These are phyloP conservation scores for Parascedosporium putredinis DNA, from an alignment of 2,329 filamentous ascomycete genomes.

Conservation along the genomic window DNA sequence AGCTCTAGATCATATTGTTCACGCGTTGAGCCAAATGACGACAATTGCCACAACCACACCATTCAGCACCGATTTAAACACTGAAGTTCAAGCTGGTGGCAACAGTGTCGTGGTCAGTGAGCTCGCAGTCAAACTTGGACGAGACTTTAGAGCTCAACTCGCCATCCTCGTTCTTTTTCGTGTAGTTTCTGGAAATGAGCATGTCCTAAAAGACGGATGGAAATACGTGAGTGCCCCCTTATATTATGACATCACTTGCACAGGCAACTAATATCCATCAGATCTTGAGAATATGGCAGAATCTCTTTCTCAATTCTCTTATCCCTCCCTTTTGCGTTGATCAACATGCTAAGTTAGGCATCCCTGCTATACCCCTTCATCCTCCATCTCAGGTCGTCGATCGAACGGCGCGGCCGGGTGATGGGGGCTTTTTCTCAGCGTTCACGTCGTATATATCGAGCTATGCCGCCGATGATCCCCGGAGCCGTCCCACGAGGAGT, in stretches of 20 bases:
- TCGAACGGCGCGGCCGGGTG: constrained; percentile 63
- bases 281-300: constrained; percentile 85
- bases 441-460: constrained; percentile 97
- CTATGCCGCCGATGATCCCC: constrained; percentile 97
- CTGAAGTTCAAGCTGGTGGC: constrained; percentile 84
- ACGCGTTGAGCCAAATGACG: constrained; percentile 81
- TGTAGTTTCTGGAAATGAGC: constrained; percentile 77
- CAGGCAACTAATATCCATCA: constrained; percentile 40
- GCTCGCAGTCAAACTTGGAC: constrained; percentile 87
- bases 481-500: constrained; percentile 91
- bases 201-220: constrained; percentile 67
- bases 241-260: no score
- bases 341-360: constrained; percentile 14
- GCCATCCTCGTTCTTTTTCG: constrained; percentile 93
- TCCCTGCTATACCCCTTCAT: constrained; percentile 79
- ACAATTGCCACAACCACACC: constrained; percentile 67
- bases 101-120: constrained; percentile 98
- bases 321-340: constrained; percentile 71
- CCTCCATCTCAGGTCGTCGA: constrained; percentile 89
- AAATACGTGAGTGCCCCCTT: constrained; percentile 51
- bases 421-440: constrained; percentile 82
- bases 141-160: constrained; percentile 86
- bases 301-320: constrained; percentile 91
- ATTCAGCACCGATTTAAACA: constrained; percentile 82
- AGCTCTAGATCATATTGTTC: constrained; percentile 85